Conservation (phyloP, 441 rosid species). For the Rhodomyrtus psidioides region DNA sequence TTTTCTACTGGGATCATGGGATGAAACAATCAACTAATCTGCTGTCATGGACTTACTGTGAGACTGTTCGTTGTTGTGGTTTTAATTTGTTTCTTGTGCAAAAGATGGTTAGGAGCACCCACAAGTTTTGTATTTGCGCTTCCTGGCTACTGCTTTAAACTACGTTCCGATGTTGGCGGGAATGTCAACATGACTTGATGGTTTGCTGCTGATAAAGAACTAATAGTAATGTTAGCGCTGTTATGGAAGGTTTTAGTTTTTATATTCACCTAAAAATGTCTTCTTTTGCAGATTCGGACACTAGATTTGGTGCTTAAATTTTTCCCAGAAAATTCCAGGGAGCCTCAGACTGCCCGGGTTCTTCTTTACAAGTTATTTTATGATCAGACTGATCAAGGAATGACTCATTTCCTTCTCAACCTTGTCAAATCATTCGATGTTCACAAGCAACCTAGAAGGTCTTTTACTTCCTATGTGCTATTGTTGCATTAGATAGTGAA, state of each 20-base stretch:
- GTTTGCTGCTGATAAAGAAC: neutral
- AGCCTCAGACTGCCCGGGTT: constrained; percentile 85
- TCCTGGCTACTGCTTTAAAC: neutral
- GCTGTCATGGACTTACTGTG: neutral
- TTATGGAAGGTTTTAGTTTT: neutral
- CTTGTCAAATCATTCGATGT: constrained; percentile 70
- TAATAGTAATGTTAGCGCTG: neutral
- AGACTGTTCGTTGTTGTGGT: neutral
- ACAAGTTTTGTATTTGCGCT: neutral
- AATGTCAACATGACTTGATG: neutral
- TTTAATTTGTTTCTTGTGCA: neutral
- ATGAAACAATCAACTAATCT: neutral
- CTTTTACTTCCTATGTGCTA: constrained; percentile 1
- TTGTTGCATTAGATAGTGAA: neutral
- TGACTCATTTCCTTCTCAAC: constrained; percentile 87
- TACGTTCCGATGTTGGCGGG: neutral
- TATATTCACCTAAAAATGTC: neutral
- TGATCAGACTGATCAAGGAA: constrained; percentile 95
- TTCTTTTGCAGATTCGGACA: constrained; percentile 55
- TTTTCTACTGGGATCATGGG: neutral
- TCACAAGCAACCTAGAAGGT: constrained; percentile 92
- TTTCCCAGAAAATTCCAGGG: constrained; percentile 74
- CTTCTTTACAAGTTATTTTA: constrained; percentile 96
- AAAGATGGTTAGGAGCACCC: neutral
- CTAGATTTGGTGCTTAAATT: constrained; percentile 69